Percentiles rank a stretch among this genome's conserved stretches.
phyloP scores from a whole-genome alignment of 352 stramenopile species.

The Phytophthora crassamura region DNA sequence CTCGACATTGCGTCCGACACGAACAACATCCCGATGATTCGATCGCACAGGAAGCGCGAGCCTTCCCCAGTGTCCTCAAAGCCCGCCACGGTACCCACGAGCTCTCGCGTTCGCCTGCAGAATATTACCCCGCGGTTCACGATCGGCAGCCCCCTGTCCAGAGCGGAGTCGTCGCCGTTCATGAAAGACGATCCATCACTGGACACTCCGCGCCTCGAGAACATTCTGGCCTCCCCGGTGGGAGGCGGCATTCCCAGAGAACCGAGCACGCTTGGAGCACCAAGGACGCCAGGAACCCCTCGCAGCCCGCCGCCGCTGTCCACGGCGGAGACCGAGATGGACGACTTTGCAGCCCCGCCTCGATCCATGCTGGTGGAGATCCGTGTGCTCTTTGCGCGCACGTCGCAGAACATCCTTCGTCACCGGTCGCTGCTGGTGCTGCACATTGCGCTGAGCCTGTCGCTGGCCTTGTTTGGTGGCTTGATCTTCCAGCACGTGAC shows the following conservation, averaged over 20 bases:
- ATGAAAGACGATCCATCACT: conserved; percentile 46
- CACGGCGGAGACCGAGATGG: conserved; percentile 7
- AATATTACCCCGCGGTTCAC: conserved; percentile 33
- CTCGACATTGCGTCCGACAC: conserved; percentile 74
- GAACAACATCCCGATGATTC: conserved; percentile 69
- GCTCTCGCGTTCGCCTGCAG: conserved; percentile 3
- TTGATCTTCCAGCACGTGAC: conserved; percentile 86
- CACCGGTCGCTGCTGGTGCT: conserved; percentile 75
- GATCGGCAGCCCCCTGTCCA: conserved; percentile 34
- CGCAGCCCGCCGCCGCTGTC: conserved; percentile 33
- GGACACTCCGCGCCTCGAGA: conserved; percentile 53
- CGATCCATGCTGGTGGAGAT: conserved; percentile 68
- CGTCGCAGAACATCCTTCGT: conserved; percentile 74
- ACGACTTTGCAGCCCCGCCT: conserved; percentile 17
- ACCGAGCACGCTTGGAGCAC: conserved; percentile 24
- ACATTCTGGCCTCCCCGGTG: conserved; percentile 38
- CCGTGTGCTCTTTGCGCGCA: conserved; percentile 74
- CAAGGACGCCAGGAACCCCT: conserved; percentile 24
- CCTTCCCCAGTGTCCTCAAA: conserved; percentile 21
- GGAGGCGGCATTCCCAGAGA: conserved; percentile 15
- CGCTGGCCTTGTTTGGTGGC: conserved; percentile 67
- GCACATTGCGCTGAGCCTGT: conserved; percentile 64
- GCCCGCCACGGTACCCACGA: background rate
- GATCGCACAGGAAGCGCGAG: conserved; percentile 52
- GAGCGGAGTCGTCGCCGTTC: conserved; percentile 62